These are phyloP conservation scores for Populus davidiana DNA, from an alignment of 345 rosid species.

Conservation along the genomic window DNA sequence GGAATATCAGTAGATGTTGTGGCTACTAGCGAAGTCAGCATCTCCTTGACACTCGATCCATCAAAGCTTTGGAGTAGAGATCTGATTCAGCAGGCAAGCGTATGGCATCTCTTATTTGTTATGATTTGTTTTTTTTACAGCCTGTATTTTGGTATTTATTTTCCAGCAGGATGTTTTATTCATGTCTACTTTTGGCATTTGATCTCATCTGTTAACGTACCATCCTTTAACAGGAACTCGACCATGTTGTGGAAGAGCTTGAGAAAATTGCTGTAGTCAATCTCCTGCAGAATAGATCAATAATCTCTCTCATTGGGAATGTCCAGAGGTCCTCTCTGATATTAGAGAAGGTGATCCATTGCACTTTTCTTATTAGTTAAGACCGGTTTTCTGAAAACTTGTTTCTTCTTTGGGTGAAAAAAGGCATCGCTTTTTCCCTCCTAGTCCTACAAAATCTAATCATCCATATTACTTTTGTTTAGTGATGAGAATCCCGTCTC, in stretches of 20 bases:
- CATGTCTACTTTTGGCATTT: constrained; percentile 9
- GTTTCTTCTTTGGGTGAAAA: background rate
- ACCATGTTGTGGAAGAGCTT: constrained; percentile 93
- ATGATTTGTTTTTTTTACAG: background rate
- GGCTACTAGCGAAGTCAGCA: constrained; percentile 99
- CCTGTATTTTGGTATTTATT: background rate
- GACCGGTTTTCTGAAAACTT: background rate
- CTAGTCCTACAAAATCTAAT: background rate
- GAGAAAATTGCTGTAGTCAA: constrained; percentile 93
- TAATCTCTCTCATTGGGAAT: constrained; percentile 91
- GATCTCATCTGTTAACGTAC: background rate
- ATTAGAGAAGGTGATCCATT: constrained; percentile 70
- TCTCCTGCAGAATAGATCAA: constrained; percentile 82
- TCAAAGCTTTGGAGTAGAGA: constrained; percentile 98
- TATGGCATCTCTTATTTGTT: constrained; percentile 18
- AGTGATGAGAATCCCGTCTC: background rate
- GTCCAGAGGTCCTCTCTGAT: constrained; percentile 87
- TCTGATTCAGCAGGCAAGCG: constrained; percentile 94
- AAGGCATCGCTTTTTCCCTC: background rate
- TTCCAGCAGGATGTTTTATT: background rate
- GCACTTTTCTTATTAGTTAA: constrained; percentile 7
- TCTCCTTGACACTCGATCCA: constrained; percentile 94
- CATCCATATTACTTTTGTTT: background rate
- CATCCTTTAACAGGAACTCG: constrained; percentile 70
- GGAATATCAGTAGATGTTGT: constrained; percentile 98